These are phyloP conservation scores for Penicillium sp. DNA, from an alignment of 2,329 filamentous ascomycete species.

Conservation along the genomic window DNA sequence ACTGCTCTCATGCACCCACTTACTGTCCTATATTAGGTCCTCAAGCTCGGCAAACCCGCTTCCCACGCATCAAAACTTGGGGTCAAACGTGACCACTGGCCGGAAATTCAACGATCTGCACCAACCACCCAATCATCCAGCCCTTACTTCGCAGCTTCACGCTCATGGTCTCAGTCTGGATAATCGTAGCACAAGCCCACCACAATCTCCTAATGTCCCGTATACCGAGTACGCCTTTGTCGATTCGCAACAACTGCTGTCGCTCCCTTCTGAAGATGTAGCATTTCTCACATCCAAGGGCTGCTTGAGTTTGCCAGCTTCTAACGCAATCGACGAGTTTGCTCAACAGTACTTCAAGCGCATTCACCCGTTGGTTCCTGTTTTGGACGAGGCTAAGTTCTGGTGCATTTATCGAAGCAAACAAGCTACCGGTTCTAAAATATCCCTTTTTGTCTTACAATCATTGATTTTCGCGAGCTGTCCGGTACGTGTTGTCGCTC, in stretches of 20 bases:
- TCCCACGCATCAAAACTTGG: not conserved
- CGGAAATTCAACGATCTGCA: not conserved
- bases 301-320: conserved; percentile 47
- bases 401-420: conserved; percentile 33
- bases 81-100: not conserved
- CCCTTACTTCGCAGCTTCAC: not conserved
- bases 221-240: conserved; percentile 22
- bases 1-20: not conserved
- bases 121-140: not conserved
- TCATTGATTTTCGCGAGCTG: conserved; percentile 31
- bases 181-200: not conserved
- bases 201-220: not conserved
- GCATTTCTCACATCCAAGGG: conserved; percentile 49
- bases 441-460: conserved; percentile 34
- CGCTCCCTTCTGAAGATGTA: conserved; percentile 43
- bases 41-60: not conserved
- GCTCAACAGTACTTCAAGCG: conserved; percentile 39
- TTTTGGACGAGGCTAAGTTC: conserved; percentile 45
- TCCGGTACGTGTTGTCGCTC: conserved; percentile 29
- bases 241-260: conserved; percentile 8
- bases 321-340: conserved; percentile 47
- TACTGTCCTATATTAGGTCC: not conserved
- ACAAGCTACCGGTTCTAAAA: not conserved
- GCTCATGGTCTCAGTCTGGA: not conserved
- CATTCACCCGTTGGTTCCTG: conserved; percentile 31